Evolutionary conservation across 208 protist species (phyloP).

Genomic region (Entamoeba moshkovskii): DNA sequence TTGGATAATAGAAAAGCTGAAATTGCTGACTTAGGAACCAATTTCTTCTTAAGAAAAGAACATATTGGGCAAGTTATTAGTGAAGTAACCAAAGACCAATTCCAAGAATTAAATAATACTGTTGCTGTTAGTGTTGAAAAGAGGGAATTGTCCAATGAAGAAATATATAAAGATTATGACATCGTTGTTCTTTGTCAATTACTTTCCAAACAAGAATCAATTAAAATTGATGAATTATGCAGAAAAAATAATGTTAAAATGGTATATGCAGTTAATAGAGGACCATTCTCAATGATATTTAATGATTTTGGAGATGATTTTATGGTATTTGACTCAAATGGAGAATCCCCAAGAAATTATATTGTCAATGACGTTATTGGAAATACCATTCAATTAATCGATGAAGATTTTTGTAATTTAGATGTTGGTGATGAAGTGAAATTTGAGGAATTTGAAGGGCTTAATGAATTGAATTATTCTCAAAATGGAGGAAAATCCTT

Average conservation of each 20-base stretch:
- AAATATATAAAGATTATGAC: background rate
- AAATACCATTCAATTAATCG: background rate
- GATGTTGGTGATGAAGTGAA: conserved; percentile 11
- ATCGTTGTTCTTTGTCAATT: conserved; percentile 19
- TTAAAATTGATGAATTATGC: background rate
- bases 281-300: conserved; percentile 50
- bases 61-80: conserved; percentile 20
- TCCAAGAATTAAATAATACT: conserved; percentile 31
- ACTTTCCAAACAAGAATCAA: background rate
- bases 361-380: background rate
- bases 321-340: conserved; percentile 49
- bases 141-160: background rate
- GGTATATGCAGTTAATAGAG: conserved; percentile 19
- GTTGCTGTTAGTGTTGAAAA: background rate
- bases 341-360: conserved; percentile 34
- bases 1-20: conserved; percentile 12
- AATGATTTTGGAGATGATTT: conserved; percentile 57
- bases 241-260: conserved; percentile 20
- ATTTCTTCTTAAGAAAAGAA: conserved; percentile 25
- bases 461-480: conserved; percentile 33
- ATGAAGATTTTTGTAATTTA: background rate
- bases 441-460: conserved; percentile 22
- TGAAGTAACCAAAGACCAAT: background rate
- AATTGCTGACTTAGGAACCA: conserved; percentile 18
- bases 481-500: conserved; percentile 10